These are phyloP conservation scores for Aspergillus awamori DNA, from an alignment of 2,329 filamentous ascomycete genomes.

Conservation along the genomic window DNA sequence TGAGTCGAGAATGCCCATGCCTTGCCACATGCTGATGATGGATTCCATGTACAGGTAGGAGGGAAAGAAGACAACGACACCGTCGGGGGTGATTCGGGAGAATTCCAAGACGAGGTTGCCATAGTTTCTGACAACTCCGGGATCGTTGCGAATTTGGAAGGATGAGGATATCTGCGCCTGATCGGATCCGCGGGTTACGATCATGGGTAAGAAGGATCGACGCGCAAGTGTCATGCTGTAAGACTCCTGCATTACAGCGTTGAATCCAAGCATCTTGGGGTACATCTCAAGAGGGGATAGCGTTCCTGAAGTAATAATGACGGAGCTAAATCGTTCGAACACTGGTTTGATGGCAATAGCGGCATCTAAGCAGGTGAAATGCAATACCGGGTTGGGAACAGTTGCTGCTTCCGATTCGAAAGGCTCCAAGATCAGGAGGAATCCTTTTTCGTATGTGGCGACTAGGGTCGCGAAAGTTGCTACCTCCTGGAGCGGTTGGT, in stretches of 20 bases:
- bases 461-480: slow-evolving; percentile 96
- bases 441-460: slow-evolving; percentile 95
- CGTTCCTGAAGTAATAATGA: slow-evolving; percentile 97
- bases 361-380: slow-evolving; percentile 94
- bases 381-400: slow-evolving; percentile 93
- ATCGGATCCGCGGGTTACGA: slow-evolving; percentile 92
- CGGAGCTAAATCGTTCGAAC: slow-evolving; percentile 95
- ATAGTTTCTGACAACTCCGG: slow-evolving; percentile 95
- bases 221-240: slow-evolving; percentile 96
- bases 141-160: slow-evolving; percentile 94
- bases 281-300: slow-evolving; percentile 98
- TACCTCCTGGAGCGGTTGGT: slow-evolving; percentile 93
- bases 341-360: slow-evolving; percentile 98
- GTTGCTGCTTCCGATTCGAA: slow-evolving; percentile 95
- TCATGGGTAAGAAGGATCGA: slow-evolving; percentile 95
- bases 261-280: slow-evolving; percentile 95
- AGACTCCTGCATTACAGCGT: slow-evolving; percentile 90
- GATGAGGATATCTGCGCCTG: slow-evolving; percentile 90
- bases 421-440: slow-evolving; percentile 93
- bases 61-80: slow-evolving; percentile 98
- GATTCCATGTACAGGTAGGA: slow-evolving; percentile 99
- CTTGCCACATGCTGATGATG: slow-evolving; percentile 99
- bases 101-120: slow-evolving; percentile 93
- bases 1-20: slow-evolving; percentile 95
- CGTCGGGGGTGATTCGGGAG: slow-evolving; percentile 91